Evolutionary conservation across 257 asterid genomes (phyloP), one percentile per base, ranked within the genome.

Genomic region (Solanum bukasovii): DNA sequence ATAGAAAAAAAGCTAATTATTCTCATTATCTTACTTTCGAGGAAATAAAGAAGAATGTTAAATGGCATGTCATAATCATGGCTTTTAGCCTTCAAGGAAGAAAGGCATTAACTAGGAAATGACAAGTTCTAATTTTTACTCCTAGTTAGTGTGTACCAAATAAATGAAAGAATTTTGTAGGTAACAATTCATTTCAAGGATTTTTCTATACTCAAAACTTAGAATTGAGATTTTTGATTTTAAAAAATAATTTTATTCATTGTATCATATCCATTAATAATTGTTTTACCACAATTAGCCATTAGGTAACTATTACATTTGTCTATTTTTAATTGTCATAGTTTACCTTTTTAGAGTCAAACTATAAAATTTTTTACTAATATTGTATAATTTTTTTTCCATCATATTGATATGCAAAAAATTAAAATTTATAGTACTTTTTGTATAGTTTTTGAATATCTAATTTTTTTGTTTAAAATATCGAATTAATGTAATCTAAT

Each of bases 31-130:
- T 79, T 79, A 44, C 85, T 27, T 79, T 79, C 7, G 37, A 25
- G 23, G 27, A 7, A 13, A 75, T 13, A 37, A 38, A 23, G 1
- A 33, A 74, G 0, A 14, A 40, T n/a, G 63, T 25, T 40, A 40
- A 79, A 79, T 79, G 67, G 3, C 67, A 79, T 44, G 85, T 79
- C 85, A 5, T 79, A 44, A 16, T 79, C 85, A 79, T 9, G 35
- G 37, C 14, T 78, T 78, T 40, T n/a, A 40, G 34, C 61, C 35
- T 78, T 78, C 9, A 77, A 40, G 18, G 83, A 74, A 37, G 23
- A 3, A 38, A 38, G 35, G 16, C 84, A 78, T 20, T 40, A 16
- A 42, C 37, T 18, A 44, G 5, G 84, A 40, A 40, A 40, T 78
- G 84, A 56, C 65, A 56, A 56, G 65, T 56, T 20, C 25, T 20